These are phyloP conservation scores for Leptodermis oblonga DNA, from an alignment of 257 asterid species.

Conservation along the genomic window DNA sequence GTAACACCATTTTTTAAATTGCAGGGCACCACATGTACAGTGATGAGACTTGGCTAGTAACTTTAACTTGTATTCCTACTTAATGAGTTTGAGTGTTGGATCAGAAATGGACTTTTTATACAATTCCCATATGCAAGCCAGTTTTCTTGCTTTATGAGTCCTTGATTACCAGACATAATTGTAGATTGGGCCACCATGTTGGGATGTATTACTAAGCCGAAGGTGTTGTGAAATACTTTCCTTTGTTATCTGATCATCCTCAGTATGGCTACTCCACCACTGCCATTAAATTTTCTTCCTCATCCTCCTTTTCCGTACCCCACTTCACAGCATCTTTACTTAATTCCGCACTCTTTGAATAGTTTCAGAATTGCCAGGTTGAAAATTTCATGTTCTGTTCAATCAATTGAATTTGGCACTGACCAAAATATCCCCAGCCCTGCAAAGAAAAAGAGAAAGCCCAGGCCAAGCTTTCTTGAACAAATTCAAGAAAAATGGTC, in stretches of 20 bases:
- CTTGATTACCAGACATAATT: not conserved
- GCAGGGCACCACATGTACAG: too few species aligned
- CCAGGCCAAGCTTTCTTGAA: slow-evolving; percentile 74
- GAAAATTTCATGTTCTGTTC: slow-evolving; percentile 36
- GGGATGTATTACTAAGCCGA: not conserved
- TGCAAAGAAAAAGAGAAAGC: slow-evolving; percentile 59
- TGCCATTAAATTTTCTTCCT: slow-evolving; percentile 31
- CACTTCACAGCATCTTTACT: slow-evolving; percentile 24
- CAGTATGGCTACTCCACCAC: slow-evolving; percentile 40
- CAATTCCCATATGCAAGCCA: not conserved
- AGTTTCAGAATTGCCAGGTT: slow-evolving; percentile 27
- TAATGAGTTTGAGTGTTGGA: too few species aligned
- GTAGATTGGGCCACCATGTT: not conserved
- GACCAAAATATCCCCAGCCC: slow-evolving; percentile 18
- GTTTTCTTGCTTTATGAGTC: not conserved
- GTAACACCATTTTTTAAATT: too few species aligned
- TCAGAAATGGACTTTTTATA: not conserved
- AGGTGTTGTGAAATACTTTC: not conserved
- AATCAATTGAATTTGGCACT: slow-evolving; percentile 36
- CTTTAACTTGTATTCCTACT: too few species aligned
- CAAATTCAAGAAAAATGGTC: slow-evolving; percentile 86
- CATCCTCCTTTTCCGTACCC: slow-evolving; percentile 22
- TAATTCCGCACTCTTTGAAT: slow-evolving; percentile 16
- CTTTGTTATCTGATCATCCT: not conserved
- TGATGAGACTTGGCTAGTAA: too few species aligned